Evolutionary conservation across 2,329 filamentous ascomycete species (phyloP), one percentile per base, ranked within the genome.

Genomic region (Pseudohalonectria lignicola): DNA sequence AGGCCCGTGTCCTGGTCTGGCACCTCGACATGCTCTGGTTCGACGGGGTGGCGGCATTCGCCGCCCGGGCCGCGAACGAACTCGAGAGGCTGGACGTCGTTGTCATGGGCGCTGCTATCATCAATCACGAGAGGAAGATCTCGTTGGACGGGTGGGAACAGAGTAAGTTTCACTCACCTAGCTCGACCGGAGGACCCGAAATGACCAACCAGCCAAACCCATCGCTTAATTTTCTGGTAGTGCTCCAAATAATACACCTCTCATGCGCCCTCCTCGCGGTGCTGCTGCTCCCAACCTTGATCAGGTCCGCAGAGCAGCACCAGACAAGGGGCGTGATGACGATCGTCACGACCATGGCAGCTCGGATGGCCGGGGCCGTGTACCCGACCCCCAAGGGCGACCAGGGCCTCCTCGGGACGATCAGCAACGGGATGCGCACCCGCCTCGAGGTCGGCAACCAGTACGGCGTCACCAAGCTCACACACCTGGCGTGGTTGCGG

Each of bases 381-480:
- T 31, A 10, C n/a, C 28, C 36, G 10, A 18, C 19, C 28, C 9
- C 17, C 4, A 25, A 11, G 15, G 35, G 16, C 13, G 28, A 15
- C 6, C 11, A 20, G 36, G 13, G 17, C 17, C 30, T 23, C 8
- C 36, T 38, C 12, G 17, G 13, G 30, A 38, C 36, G 36, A 13
- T 10, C 18, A 20, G 29, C 9, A 15, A 11, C 26, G 30, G 19
- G 25, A 25, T 11, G 17, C 12, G 18, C 17, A 19, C 8, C 28
- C 6, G 28, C 36, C 17, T 17, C 29, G 23, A 26, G 23, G 23
- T 26, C 23, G 23, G 8, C 12, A 7, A 32, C 13, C 13, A 15
- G 19, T 38, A 32, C 13, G 36, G 29, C 28, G 4, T 38, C 28
- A 13, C n/a, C n/a, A 38, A 38, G 36, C 19, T 38, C 18, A 16